phyloP scores from a whole-genome alignment of 306 rosid species.

The Casuarina equisetifolia region DNA sequence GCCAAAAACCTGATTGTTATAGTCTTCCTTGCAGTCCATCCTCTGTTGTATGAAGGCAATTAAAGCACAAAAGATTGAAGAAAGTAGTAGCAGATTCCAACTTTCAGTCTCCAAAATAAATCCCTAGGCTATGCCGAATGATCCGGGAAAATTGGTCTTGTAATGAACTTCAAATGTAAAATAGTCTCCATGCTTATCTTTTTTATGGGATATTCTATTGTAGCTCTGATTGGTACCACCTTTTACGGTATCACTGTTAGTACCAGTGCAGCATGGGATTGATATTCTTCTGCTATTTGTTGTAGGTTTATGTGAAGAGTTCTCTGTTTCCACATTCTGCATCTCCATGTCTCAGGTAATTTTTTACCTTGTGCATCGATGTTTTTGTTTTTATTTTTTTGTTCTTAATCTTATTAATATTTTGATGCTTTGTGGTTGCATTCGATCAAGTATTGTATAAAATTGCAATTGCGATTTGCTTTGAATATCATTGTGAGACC shows the following conservation, averaged over 20 bases:
- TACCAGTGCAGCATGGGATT: background rate
- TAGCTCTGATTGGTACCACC: background rate
- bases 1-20: too few species aligned
- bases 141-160: too few species aligned
- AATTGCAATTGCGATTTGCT: background rate
- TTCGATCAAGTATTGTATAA: background rate
- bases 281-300: constrained; percentile 3
- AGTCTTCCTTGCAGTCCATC: too few species aligned
- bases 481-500: background rate
- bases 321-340: constrained; percentile 75
- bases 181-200: too few species aligned
- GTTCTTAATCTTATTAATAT: background rate
- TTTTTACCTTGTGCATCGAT: background rate
- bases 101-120: too few species aligned
- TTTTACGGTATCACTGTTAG: background rate
- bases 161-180: too few species aligned
- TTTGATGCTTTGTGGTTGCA: background rate
- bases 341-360: constrained; percentile 63
- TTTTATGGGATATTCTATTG: too few species aligned
- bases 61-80: too few species aligned
- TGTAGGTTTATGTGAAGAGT: constrained; percentile 87
- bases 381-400: background rate
- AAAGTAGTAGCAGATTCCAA: too few species aligned
- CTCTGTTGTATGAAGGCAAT: too few species aligned
- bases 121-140: too few species aligned